Base-by-base conservation (phyloP, 495 filamentous ascomycete genomes). In the Penicillium verhagenii region DNA sequence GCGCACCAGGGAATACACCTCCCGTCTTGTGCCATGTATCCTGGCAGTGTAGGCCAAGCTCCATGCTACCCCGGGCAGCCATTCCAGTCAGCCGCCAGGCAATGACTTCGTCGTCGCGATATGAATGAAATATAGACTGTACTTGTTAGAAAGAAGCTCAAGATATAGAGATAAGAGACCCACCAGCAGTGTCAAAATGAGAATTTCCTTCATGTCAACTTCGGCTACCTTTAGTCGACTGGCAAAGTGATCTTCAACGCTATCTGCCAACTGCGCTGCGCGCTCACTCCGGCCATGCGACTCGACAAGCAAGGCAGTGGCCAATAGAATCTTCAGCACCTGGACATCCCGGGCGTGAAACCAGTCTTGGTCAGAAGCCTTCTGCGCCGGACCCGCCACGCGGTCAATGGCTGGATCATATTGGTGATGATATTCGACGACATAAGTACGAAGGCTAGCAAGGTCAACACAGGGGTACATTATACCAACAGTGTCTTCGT, bases 391-490 rank as follows among this genome's bases (percentile, higher is more conserved):
- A 63, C 82, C 87, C 1, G 65, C 62, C 50, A 78, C 78, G 3
- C 87, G 58, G 45, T 61, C 74, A 13, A n/a, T 81, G 76, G 57
- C 24, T 18, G 20, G 39, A 45, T 43, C 35, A n/a, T 54, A 46
- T 25, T 33, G 47, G n/a, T 89, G 81, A 46, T 73, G 77, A 42
- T 86, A 82, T 20, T 74, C 72, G 8, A 58, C 50, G 11, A 70
- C 68, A 37, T 75, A 77, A 23, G 56, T 63, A 25, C 74, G 70
- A 45, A 91, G 74, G 42, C 77, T 76, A 20, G 89, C 82, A 37
- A 93, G 84, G 59, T 88, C 78, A 13, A 94, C 70, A 29, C 92
- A 82, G 0, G 90, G 90, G 66, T 92, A 95, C 89, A 93, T 92
- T 40, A 89, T 72, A 10, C 87, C 86, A 45, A 92, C 82, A 58